Base-by-base conservation (phyloP, 1,284 basidiomycete species). In the Papiliotrema terrestris region DNA sequence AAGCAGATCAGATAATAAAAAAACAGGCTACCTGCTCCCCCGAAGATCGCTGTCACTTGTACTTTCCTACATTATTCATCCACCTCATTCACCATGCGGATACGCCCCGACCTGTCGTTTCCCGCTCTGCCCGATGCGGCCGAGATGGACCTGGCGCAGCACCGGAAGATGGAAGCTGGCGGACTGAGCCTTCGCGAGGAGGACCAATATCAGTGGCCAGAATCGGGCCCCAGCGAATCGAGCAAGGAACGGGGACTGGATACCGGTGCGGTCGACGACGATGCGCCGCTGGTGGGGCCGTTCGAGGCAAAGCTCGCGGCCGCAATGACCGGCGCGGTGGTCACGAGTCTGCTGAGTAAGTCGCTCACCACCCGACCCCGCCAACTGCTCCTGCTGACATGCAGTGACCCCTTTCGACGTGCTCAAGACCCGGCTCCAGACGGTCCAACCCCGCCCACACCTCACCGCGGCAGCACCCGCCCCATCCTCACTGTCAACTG, bases 371-470 rank as follows among this genome's bases (percentile, higher is more conserved):
- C 17, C 45, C 29, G 41, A 39, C 13, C 13, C 19, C 37, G 19
- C 38, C 23, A 17, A 38, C 42, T 5, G 17, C 19, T 38, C 42
- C 19, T 19, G 32, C 49, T 43, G 49, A 52, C 35, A 32, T 29
- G 26, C 2, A 78, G 77, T 78, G 77, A 77, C 77, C 1, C 77
- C 77, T 0, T 78, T 78, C 48, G 77, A 78, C 56, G 77, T 78
- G 13, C 67, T 78, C 51, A 78, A 78, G 53, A 78, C 77, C 6
- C 61, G 77, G 25, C 54, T 78, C 26, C 77, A 78, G 53, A 77
- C 77, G 2, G 68, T 72, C 2, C 70, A 63, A 56, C 75, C 77
- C 1, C 57, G 60, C 32, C 58, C 65, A n/a, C 32, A 42, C 13
- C 32, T n/a, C 15, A 13, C 26, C 8, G 35, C 58, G 53, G 1